These are phyloP conservation scores for Psilocybe sp. DNA, from an alignment of 768 basidiomycete species.

Conservation along the genomic window DNA sequence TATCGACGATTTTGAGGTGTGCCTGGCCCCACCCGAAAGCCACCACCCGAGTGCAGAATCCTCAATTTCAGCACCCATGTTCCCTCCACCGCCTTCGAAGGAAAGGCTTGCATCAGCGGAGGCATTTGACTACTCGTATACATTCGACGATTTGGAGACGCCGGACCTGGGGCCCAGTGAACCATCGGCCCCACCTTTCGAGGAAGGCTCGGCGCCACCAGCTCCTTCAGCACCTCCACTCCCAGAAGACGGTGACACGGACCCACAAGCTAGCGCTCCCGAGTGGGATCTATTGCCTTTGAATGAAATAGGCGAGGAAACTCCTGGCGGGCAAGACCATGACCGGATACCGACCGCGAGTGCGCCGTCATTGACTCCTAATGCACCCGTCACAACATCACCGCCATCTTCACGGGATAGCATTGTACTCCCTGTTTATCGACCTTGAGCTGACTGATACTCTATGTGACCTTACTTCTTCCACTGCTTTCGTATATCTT, in stretches of 20 bases:
- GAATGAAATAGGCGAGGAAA: constrained; percentile 10
- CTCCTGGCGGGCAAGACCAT: constrained; percentile 10
- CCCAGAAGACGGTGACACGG: constrained; percentile 22
- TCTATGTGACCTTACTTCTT: neutral
- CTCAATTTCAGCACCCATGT: constrained; percentile 27
- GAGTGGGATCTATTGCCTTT: constrained; percentile 11
- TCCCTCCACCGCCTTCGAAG: constrained; percentile 45
- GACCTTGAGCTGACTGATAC: neutral
- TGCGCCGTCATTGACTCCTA: too few species aligned
- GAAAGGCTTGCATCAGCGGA: constrained; percentile 36
- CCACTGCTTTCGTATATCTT: neutral
- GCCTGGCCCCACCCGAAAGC: constrained; percentile 6
- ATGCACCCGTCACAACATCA: too few species aligned
- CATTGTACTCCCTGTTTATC: neutral
- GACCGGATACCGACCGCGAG: constrained; percentile 11
- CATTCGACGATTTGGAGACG: constrained; percentile 34
- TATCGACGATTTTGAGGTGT: constrained; percentile 30
- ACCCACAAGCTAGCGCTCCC: constrained; percentile 19
- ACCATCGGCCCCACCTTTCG: constrained; percentile 47
- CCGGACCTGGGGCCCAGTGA: constrained; percentile 30
- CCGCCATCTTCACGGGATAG: too few species aligned
- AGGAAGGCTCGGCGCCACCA: constrained; percentile 34
- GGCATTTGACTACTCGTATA: constrained; percentile 39
- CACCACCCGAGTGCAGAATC: constrained; percentile 1
- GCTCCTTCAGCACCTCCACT: constrained; percentile 51